A percentile compares a stretch with the other conserved stretches of the same genome.
phyloP scores from a whole-genome alignment of 331 rosid species.

The Pyracantha coccinea region DNA sequence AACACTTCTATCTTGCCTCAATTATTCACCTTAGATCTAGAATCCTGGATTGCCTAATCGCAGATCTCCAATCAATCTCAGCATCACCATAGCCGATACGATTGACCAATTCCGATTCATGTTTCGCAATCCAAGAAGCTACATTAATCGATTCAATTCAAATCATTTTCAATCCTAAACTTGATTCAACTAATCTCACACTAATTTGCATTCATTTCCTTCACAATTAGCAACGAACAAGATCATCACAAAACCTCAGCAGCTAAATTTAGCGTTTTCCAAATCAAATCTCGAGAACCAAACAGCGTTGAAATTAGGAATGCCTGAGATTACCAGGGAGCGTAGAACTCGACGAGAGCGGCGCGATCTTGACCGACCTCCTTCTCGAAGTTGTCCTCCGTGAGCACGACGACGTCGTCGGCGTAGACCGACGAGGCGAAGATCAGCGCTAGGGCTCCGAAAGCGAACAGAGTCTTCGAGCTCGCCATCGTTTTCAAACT shows the following conservation, averaged over 20 bases:
- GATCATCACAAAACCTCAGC: background rate
- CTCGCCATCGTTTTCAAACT: slow-evolving; percentile 34
- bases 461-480: slow-evolving; percentile 17
- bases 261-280: background rate
- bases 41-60: background rate
- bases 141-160: background rate
- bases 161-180: background rate
- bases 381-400: slow-evolving; percentile 48
- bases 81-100: background rate
- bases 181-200: background rate
- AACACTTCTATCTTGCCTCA: background rate
- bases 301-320: background rate
- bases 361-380: slow-evolving; percentile 80
- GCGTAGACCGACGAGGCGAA: slow-evolving; percentile 43
- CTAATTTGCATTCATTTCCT: background rate
- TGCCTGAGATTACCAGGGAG: slow-evolving; percentile 58
- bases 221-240: background rate
- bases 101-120: background rate
- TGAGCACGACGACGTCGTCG: slow-evolving; percentile 63
- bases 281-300: background rate
- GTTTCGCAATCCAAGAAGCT: background rate
- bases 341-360: slow-evolving; percentile 88
- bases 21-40: slow-evolving; percentile 10
- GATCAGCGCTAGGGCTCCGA: slow-evolving; percentile 36
- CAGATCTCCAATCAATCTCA: slow-evolving; percentile 14